A percentile compares a stretch with the other conserved stretches of the same genome.
These are phyloP conservation scores for Discostella stelligera DNA, from an alignment of 352 stramenopile genomes.

Conservation along the genomic window DNA sequence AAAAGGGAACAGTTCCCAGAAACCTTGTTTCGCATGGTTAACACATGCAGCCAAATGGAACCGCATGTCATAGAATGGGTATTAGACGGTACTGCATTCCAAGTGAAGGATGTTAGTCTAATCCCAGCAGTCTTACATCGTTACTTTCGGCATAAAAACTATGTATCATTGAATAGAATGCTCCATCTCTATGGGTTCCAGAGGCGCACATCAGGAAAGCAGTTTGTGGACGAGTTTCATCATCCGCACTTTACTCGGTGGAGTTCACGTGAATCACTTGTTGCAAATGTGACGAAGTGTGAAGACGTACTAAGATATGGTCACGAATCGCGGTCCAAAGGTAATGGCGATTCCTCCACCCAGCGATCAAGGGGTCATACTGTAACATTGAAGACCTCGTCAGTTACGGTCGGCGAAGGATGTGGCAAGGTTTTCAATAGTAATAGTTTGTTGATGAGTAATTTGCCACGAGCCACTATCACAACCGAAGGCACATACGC, in stretches of 20 bases:
- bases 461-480: background rate
- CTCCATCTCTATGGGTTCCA: conserved; percentile 21
- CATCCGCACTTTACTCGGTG: conserved; percentile 20
- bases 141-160: conserved; percentile 30
- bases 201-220: background rate
- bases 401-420: background rate
- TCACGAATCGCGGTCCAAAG: background rate
- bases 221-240: conserved; percentile 6
- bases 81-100: conserved; percentile 19
- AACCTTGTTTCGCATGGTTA: conserved; percentile 23
- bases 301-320: background rate
- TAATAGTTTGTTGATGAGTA: background rate
- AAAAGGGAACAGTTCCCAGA: conserved; percentile 24
- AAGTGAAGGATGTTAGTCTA: conserved; percentile 11
- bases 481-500: background rate
- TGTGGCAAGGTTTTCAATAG: background rate
- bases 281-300: conserved; percentile 10
- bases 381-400: background rate
- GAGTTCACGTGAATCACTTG: conserved; percentile 4
- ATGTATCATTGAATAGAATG: conserved; percentile 22
- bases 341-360: background rate
- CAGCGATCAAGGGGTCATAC: background rate
- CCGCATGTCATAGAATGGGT: conserved; percentile 24
- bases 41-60: conserved; percentile 3
- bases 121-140: background rate